Evolutionary conservation across 768 basidiomycete genomes (phyloP).

Genomic region (Sarcomyxa edulis): DNA sequence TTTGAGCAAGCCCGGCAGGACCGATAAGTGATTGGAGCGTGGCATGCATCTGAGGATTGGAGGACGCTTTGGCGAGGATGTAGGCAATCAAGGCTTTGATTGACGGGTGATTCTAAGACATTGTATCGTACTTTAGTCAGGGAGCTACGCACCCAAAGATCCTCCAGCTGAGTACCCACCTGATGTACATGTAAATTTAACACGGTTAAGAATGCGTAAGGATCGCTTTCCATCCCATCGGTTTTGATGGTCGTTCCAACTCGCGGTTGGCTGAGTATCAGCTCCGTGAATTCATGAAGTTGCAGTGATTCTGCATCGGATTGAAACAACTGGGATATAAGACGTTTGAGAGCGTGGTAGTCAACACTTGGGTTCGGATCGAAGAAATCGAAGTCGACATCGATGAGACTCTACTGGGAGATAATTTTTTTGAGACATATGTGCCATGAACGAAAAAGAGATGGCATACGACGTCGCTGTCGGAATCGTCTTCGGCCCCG

Average conservation of each 20-base stretch:
- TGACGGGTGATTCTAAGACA: constrained; percentile 59
- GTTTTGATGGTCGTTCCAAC: constrained; percentile 92
- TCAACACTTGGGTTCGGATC: constrained; percentile 78
- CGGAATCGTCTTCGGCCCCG: constrained; percentile 17
- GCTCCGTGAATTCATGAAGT: constrained; percentile 70
- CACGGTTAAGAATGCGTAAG: constrained; percentile 82
- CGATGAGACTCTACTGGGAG: constrained; percentile 53
- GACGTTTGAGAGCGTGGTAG: constrained; percentile 79
- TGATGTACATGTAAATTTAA: constrained; percentile 71
- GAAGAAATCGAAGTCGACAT: constrained; percentile 94
- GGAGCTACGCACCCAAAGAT: background rate
- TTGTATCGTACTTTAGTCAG: background rate
- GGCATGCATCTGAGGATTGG: constrained; percentile 43
- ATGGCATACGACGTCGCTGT: constrained; percentile 23
- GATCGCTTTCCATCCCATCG: constrained; percentile 86
- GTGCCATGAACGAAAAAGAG: background rate
- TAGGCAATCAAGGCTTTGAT: constrained; percentile 70
- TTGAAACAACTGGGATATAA: constrained; percentile 65
- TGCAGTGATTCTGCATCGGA: constrained; percentile 70
- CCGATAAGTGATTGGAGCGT: constrained; percentile 48
- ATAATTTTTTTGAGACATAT: constrained; percentile 12
- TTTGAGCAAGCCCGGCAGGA: constrained; percentile 22
- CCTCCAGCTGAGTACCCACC: constrained; percentile 32
- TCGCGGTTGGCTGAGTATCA: constrained; percentile 66
- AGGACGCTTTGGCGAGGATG: constrained; percentile 52